Percentiles rank a stretch among this genome's conserved stretches.
Evolutionary conservation across 2,329 filamentous ascomycete genomes (phyloP).

Genomic region (Uncinocarpus reesii): DNA sequence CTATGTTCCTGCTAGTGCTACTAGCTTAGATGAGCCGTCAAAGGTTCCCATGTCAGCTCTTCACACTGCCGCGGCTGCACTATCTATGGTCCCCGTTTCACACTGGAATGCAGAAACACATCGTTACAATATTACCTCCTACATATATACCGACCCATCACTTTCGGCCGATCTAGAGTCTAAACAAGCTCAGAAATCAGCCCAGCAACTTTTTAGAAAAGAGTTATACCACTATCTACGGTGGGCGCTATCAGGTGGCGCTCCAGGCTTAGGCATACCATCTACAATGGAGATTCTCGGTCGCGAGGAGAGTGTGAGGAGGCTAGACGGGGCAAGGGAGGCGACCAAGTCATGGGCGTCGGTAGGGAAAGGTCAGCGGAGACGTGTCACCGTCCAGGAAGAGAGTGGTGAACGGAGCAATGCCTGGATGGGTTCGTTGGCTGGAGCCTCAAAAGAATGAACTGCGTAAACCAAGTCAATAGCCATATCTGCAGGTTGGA

Average conservation of each 20-base stretch:
- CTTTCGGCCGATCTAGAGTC: constrained; percentile 21
- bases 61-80: constrained; percentile 36
- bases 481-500: too few species aligned
- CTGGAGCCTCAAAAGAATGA: constrained; percentile 6
- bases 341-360: constrained; percentile 22
- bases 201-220: constrained; percentile 34
- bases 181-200: constrained; percentile 20
- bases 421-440: constrained; percentile 16
- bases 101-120: constrained; percentile 36
- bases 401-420: constrained; percentile 3
- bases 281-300: constrained; percentile 48
- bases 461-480: not conserved
- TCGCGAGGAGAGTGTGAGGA: constrained; percentile 39
- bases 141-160: constrained; percentile 19
- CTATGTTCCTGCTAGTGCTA: constrained; percentile 21
- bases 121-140: constrained; percentile 31
- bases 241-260: constrained; percentile 45
- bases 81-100: constrained; percentile 33
- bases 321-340: constrained; percentile 35
- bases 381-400: not conserved
- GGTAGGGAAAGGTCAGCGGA: constrained; percentile 18
- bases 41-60: constrained; percentile 29
- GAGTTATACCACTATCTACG: constrained; percentile 47
- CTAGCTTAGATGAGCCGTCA: constrained; percentile 8
- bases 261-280: constrained; percentile 44